A percentile compares a stretch with the other conserved stretches of the same genome.
Conservation (phyloP, 2,329 filamentous ascomycete species). For the Colletotrichum destructivum region DNA sequence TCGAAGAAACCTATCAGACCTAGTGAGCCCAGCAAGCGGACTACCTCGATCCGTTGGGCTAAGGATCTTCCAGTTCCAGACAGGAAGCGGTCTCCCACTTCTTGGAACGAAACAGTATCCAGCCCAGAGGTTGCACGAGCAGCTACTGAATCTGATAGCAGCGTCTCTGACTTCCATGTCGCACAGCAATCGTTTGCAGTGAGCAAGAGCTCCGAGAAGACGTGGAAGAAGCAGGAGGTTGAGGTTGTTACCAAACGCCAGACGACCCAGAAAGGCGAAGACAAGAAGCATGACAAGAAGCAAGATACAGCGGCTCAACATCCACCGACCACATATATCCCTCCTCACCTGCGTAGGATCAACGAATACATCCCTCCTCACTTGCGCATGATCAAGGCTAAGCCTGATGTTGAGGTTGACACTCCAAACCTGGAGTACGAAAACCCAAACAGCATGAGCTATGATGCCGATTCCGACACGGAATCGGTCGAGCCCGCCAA, state of each 20-base stretch:
- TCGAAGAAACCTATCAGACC: not conserved
- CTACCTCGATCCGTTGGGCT: slow-evolving; percentile 32
- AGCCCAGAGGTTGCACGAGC: not conserved
- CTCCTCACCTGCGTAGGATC: slow-evolving; percentile 7
- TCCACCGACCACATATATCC: not conserved
- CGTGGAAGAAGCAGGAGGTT: not conserved
- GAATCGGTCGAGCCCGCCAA: not conserved
- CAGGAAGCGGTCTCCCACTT: not conserved
- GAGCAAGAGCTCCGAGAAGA: not conserved
- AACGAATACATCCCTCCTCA: slow-evolving; percentile 15
- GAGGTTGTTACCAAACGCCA: not conserved
- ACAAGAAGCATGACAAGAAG: not conserved
- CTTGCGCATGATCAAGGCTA: not conserved
- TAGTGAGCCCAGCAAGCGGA: not conserved
- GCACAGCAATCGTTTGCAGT: not conserved
- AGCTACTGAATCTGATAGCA: not conserved
- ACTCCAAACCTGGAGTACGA: not conserved
- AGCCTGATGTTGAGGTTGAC: not conserved
- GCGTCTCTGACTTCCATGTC: not conserved
- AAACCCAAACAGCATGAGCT: not conserved
- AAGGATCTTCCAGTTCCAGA: slow-evolving; percentile 28
- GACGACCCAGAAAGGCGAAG: not conserved
- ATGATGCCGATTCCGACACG: not conserved
- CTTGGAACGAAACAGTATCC: not conserved
- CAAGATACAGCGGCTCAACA: not conserved